A percentile compares a stretch with the other conserved stretches of the same genome.
These are phyloP conservation scores for Fusarium circinatum DNA, from an alignment of 2,329 filamentous ascomycete species.

Conservation along the genomic window DNA sequence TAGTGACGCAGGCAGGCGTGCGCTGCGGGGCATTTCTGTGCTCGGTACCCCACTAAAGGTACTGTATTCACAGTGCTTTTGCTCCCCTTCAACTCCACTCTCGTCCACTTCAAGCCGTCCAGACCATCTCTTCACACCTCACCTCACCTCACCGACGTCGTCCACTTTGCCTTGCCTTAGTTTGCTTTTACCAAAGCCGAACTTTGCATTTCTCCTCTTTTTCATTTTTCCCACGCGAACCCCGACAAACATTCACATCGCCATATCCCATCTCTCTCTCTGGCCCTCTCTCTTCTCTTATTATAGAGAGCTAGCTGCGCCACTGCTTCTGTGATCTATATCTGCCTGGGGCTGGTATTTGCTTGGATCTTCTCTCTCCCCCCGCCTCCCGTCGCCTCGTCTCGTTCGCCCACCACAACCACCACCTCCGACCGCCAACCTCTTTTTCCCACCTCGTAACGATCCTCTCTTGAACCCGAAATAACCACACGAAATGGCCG, in stretches of 20 bases:
- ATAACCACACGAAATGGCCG: constrained; percentile 63
- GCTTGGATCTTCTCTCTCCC: constrained; percentile 44
- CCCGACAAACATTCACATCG: constrained; percentile 1
- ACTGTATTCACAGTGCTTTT: constrained; percentile 30
- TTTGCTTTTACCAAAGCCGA: constrained; percentile 34
- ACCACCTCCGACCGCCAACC: constrained; percentile 32
- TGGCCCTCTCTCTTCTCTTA: background rate
- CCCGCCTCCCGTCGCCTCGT: constrained; percentile 34
- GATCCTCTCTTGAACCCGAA: constrained; percentile 44
- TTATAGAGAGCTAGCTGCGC: constrained; percentile 28
- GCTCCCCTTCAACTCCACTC: constrained; percentile 32
- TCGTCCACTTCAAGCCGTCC: constrained; percentile 18
- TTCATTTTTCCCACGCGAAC: constrained; percentile 32
- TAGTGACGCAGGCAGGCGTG: constrained; percentile 13
- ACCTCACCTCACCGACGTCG: constrained; percentile 44
- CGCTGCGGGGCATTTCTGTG: constrained; percentile 32
- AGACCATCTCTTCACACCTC: constrained; percentile 38
- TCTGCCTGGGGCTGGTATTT: constrained; percentile 41
- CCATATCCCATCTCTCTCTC: background rate
- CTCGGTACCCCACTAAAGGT: constrained; percentile 27
- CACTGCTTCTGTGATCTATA: constrained; percentile 31
- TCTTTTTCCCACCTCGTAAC: constrained; percentile 38
- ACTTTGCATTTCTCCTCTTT: constrained; percentile 38
- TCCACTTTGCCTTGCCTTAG: constrained; percentile 34
- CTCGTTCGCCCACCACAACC: constrained; percentile 39